Evolutionary conservation across 805 yeast species (phyloP).

Genomic region (Saccharomyces mikatae): DNA sequence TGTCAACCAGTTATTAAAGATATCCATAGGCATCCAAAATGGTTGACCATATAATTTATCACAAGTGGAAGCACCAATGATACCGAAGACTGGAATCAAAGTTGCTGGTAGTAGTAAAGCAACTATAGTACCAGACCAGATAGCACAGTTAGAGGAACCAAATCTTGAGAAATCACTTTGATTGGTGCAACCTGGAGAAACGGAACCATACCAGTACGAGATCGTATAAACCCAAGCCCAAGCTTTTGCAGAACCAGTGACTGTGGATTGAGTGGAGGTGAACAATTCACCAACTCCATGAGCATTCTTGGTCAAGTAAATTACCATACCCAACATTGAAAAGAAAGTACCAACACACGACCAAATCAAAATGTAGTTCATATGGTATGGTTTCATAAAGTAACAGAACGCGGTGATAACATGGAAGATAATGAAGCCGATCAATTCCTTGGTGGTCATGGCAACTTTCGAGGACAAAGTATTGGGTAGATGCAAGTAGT

Average conservation of each 20-base stretch:
- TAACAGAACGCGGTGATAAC: constrained; percentile 36
- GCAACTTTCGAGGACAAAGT: constrained; percentile 28
- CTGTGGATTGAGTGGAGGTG: constrained; percentile 22
- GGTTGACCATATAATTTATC: too few species aligned
- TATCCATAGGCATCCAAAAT: too few species aligned
- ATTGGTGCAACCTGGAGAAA: constrained; percentile 35
- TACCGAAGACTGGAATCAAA: constrained; percentile 27
- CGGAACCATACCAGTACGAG: constrained; percentile 36
- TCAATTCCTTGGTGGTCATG: constrained; percentile 33
- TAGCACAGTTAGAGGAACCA: constrained; percentile 28
- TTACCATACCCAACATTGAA: constrained; percentile 36
- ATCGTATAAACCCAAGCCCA: constrained; percentile 39
- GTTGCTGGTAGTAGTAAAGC: constrained; percentile 34
- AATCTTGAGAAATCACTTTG: constrained; percentile 37
- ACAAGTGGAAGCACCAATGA: too few species aligned
- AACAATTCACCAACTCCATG: constrained; percentile 33
- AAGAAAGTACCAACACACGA: constrained; percentile 33
- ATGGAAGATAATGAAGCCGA: constrained; percentile 38
- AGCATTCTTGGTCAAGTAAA: constrained; percentile 28
- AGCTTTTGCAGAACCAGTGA: constrained; percentile 32
- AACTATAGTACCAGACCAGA: constrained; percentile 29
- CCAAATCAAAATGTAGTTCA: constrained; percentile 31
- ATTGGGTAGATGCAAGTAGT: constrained; percentile 30
- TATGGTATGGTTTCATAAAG: constrained; percentile 37
- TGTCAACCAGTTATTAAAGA: too few species aligned